These are phyloP conservation scores for Arabidopsis hybrid DNA, from an alignment of 441 rosid species.

Conservation along the genomic window DNA sequence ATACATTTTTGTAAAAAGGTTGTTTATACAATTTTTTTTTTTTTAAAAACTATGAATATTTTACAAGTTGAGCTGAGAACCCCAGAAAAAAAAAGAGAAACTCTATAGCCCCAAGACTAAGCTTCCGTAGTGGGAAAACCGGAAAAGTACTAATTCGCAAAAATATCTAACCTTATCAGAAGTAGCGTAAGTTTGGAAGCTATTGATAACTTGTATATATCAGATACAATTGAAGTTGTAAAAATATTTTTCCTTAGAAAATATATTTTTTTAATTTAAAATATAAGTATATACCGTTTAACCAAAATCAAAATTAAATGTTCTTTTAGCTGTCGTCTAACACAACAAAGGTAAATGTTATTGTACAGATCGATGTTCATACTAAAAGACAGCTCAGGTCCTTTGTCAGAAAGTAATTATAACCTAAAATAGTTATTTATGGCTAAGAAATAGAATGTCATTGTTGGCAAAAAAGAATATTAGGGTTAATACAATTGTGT, in stretches of 20 bases:
- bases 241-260: not conserved
- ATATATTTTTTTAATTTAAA: not conserved
- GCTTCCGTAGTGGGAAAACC: constrained; percentile 8
- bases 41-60: not conserved
- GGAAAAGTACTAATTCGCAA: constrained; percentile 2
- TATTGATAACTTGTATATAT: not conserved
- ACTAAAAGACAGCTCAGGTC: not conserved
- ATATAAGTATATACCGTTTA: not conserved
- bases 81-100: not conserved
- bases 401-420: not conserved
- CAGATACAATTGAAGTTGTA: not conserved
- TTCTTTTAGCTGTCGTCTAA: not conserved
- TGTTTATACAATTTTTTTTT: not conserved
- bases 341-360: not conserved
- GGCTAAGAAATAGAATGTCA: constrained; percentile 6
- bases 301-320: not conserved
- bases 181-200: not conserved
- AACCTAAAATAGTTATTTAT: constrained; percentile 9
- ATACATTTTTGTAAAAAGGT: not conserved
- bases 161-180: not conserved
- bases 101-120: not conserved
- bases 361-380: not conserved
- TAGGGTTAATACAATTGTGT: constrained; percentile 26
- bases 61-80: not conserved
- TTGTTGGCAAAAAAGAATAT: not conserved